phyloP scores from a whole-genome alignment of 2,329 filamentous ascomycete genomes.

The Claviceps africana region DNA sequence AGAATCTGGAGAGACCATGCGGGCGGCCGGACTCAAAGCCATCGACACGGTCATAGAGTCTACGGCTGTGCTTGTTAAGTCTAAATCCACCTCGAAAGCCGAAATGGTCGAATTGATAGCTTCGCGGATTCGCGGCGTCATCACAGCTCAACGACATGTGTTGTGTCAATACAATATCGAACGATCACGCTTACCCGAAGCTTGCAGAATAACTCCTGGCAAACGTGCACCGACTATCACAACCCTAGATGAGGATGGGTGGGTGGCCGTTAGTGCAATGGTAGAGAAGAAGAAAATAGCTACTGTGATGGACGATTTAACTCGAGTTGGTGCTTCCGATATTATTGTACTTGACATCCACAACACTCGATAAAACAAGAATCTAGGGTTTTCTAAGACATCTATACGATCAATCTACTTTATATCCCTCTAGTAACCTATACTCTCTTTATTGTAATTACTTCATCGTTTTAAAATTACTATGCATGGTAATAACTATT shows the following conservation, averaged over 20 bases:
- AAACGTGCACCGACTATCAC: constrained; percentile 88
- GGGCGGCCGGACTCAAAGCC: constrained; percentile 80
- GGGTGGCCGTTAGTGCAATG: constrained; percentile 93
- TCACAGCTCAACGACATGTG: constrained; percentile 86
- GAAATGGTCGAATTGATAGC: constrained; percentile 73
- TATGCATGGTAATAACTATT: too few species aligned
- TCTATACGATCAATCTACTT: background rate
- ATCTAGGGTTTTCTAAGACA: background rate
- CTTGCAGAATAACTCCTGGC: constrained; percentile 72
- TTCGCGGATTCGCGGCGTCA: constrained; percentile 80
- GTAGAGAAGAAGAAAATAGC: constrained; percentile 80
- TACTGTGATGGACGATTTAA: constrained; percentile 72
- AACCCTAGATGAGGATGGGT: constrained; percentile 73
- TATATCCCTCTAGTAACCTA: background rate
- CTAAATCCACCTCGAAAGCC: constrained; percentile 65
- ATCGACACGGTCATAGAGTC: constrained; percentile 88
- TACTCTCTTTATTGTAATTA: background rate
- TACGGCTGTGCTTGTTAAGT: constrained; percentile 84
- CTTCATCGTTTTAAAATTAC: background rate
- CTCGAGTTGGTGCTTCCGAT: constrained; percentile 63
- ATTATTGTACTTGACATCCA: constrained; percentile 76
- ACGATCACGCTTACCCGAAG: constrained; percentile 50
- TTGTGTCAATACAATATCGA: constrained; percentile 94
- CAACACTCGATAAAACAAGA: constrained; percentile 45
- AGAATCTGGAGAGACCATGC: constrained; percentile 99